phyloP scores from a whole-genome alignment of 257 asterid genomes.

The Solanum dulcamara region DNA sequence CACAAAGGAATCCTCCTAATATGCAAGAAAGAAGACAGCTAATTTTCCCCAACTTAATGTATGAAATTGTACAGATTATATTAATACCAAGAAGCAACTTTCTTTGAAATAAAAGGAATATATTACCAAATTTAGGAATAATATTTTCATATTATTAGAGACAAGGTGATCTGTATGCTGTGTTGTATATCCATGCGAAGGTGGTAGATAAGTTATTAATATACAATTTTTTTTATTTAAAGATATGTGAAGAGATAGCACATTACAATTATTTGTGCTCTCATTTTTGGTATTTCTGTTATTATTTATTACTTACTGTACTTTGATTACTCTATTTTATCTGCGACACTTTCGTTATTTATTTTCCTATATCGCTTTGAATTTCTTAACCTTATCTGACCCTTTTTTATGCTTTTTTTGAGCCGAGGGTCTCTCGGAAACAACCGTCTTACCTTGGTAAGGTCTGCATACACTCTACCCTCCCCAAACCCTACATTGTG shows the following conservation, averaged over 20 bases:
- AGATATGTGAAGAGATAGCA: neutral
- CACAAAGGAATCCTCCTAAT: slow-evolving; percentile 10
- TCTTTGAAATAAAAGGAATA: neutral
- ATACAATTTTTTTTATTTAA: neutral
- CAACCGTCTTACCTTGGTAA: too few relatives aligned
- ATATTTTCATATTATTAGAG: neutral
- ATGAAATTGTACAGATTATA: neutral
- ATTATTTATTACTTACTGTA: too few relatives aligned
- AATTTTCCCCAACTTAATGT: neutral
- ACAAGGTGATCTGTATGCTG: neutral
- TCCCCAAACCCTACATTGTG: too few relatives aligned
- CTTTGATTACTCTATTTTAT: too few relatives aligned
- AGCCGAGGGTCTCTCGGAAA: too few relatives aligned
- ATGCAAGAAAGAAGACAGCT: neutral
- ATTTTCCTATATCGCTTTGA: too few relatives aligned
- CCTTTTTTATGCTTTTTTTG: too few relatives aligned
- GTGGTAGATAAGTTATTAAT: neutral
- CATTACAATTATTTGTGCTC: too few relatives aligned
- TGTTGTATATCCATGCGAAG: neutral
- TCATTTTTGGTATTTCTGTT: too few relatives aligned
- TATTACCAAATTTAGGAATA: neutral
- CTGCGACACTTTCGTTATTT: too few relatives aligned
- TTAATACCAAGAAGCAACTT: neutral
- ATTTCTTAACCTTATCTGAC: too few relatives aligned
- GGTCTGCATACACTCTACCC: too few relatives aligned